phyloP scores from a whole-genome alignment of 345 rosid genomes.

The Euclidium syriacum region DNA sequence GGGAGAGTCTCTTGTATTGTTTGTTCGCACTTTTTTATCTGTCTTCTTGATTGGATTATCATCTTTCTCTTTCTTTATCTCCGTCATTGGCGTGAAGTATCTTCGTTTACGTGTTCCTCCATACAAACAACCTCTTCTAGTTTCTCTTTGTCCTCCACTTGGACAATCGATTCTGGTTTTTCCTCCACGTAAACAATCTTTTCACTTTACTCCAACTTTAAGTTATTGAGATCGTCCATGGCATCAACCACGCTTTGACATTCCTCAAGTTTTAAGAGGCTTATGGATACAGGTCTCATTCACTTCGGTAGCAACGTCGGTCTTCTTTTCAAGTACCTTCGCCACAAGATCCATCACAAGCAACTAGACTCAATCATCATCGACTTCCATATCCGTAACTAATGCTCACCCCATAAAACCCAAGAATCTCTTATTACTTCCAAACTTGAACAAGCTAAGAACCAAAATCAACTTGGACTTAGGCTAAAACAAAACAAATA shows the following conservation, averaged over 20 bases:
- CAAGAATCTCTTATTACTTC: too few relatives aligned
- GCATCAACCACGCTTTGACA: constrained; percentile 35
- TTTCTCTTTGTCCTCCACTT: constrained; percentile 16
- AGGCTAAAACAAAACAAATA: too few relatives aligned
- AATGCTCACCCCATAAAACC: too few relatives aligned
- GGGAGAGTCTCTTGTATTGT: constrained; percentile 33
- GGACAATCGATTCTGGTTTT: not conserved
- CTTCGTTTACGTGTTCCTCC: constrained; percentile 11
- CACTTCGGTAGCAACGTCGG: constrained; percentile 27
- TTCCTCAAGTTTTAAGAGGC: constrained; percentile 27
- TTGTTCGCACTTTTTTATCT: constrained; percentile 25
- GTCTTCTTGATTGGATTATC: constrained; percentile 14
- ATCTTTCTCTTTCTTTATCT: constrained; percentile 26
- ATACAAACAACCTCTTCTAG: constrained; percentile 14
- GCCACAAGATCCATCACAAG: too few relatives aligned
- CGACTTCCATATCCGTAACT: too few relatives aligned
- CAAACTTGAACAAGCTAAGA: too few relatives aligned
- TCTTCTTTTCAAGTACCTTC: constrained; percentile 29
- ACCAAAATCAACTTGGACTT: too few relatives aligned
- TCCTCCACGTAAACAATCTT: constrained; percentile 18
- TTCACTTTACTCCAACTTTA: constrained; percentile 29
- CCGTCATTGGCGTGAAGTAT: constrained; percentile 15
- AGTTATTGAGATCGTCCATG: not conserved
- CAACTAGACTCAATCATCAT: too few relatives aligned
- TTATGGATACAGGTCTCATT: constrained; percentile 7